These are phyloP conservation scores for Cyclanthera cordifolia DNA, from an alignment of 306 rosid species.

Conservation along the genomic window DNA sequence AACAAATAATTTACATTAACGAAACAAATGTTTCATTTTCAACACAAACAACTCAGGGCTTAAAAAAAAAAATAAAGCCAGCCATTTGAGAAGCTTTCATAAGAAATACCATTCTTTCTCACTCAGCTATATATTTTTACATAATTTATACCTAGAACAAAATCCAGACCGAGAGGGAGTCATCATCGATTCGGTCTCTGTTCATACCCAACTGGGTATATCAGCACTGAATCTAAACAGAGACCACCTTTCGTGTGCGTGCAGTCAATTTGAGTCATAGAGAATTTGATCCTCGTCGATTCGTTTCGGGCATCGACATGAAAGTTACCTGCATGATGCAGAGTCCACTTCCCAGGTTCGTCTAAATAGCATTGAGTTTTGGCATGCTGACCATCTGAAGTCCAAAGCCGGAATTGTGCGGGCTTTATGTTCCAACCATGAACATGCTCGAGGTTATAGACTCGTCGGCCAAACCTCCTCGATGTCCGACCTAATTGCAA, in stretches of 20 bases:
- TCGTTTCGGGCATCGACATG: slow-evolving; percentile 45
- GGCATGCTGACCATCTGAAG: slow-evolving; percentile 66
- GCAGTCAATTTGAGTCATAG: slow-evolving; percentile 95
- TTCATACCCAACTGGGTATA: slow-evolving; percentile 47
- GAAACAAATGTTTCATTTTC: slow-evolving; percentile 5
- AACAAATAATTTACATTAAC: background rate
- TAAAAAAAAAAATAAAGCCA: slow-evolving; percentile 23
- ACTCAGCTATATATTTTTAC: background rate
- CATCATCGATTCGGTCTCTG: slow-evolving; percentile 50
- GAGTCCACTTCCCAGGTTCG: slow-evolving; percentile 65
- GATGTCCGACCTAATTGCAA: slow-evolving; percentile 57
- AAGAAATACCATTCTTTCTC: background rate
- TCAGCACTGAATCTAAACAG: slow-evolving; percentile 68
- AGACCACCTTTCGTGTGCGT: slow-evolving; percentile 96
- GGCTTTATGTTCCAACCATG: slow-evolving; percentile 97
- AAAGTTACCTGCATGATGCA: slow-evolving; percentile 70
- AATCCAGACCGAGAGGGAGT: slow-evolving; percentile 21
- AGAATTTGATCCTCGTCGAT: slow-evolving; percentile 56
- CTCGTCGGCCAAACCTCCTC: slow-evolving; percentile 59
- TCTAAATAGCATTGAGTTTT: slow-evolving; percentile 51
- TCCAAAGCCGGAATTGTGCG: slow-evolving; percentile 67
- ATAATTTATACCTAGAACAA: slow-evolving; percentile 21
- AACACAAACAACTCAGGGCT: slow-evolving; percentile 18
- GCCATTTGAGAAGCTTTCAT: slow-evolving; percentile 29
- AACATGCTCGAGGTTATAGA: slow-evolving; percentile 61